Base-by-base conservation (phyloP, 768 basidiomycete species). In the Rhodotorula babjevae region DNA sequence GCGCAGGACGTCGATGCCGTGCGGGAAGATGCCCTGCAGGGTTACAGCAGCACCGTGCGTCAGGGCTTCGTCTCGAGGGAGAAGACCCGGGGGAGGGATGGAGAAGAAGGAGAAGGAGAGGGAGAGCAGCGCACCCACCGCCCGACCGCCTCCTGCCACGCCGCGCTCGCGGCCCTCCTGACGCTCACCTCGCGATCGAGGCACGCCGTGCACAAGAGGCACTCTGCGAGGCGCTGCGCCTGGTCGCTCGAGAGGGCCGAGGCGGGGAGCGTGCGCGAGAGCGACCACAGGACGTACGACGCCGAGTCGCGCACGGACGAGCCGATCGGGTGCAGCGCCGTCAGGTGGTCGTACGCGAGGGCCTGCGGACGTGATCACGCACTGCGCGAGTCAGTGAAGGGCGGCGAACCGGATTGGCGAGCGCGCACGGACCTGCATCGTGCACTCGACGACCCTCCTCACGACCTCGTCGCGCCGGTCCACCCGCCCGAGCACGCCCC, bases 121-220 rank as follows among this genome's bases (percentile, higher is more conserved):
- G 46, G 47, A 23, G 12, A 40, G 14, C 5, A 23, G 81, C 88
- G 80, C 78, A 96, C 95, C 83, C 90, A 89, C 79, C 96, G 84
- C 21, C 96, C 96, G 52, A 97, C 96, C 78, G 90, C 89, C 82
- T 99, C 96, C 81, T 99, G 96, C 80, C 92, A 98, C 21, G 94
- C 92, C 27, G 96, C 96, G 81, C 95, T 98, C 21, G 94, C 94
- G 23, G 96, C 95, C 75, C 96, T 84, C 36, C 96, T 86, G 67
- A 99, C 93, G 72, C 92, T 91, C 42, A 97, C 87, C 81, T 99
- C 96, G 46, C 96, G 87, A 83, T 99, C 96, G 79, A 87, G 94
- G 44, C 92, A 82, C 2, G 95, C 87, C 36, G 92, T 90, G 33
- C 87, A 86, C n/a, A 88, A 87, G 70, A 98, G 85, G 46, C 83